A percentile compares a stretch with the other conserved stretches of the same genome.
phyloP scores from a whole-genome alignment of 2,329 filamentous ascomycete genomes.

The Aspergillus felis region DNA sequence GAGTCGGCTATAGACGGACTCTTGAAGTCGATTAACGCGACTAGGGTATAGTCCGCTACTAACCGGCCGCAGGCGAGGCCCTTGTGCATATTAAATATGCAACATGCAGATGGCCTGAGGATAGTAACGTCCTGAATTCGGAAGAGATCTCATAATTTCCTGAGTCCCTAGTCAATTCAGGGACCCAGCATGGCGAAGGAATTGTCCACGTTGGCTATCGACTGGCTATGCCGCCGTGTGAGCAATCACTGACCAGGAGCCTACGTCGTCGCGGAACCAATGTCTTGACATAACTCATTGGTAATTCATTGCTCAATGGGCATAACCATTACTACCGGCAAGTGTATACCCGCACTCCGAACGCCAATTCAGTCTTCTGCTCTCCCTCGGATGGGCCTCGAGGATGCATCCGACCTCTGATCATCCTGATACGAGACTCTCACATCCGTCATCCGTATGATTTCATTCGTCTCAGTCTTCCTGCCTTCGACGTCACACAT shows the following conservation, averaged over 20 bases:
- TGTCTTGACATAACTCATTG: too few species aligned
- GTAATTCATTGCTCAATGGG: too few species aligned
- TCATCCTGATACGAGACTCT: slow-evolving; percentile 5
- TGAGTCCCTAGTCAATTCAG: too few species aligned
- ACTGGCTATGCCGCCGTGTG: too few species aligned
- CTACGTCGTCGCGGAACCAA: too few species aligned
- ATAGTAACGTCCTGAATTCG: too few species aligned
- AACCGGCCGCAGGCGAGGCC: not conserved
- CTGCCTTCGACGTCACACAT: not conserved
- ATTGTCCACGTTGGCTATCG: too few species aligned
- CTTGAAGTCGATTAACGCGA: not conserved
- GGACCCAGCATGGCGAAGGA: too few species aligned
- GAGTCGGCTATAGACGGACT: not conserved
- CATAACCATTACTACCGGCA: too few species aligned
- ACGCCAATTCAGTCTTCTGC: not conserved
- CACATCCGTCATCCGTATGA: not conserved
- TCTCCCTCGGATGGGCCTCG: not conserved
- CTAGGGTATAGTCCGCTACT: not conserved
- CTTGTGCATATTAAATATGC: not conserved
- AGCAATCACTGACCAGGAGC: too few species aligned
- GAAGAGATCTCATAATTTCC: too few species aligned
- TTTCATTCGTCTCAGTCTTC: not conserved
- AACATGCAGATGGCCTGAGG: not conserved
- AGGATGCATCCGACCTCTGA: slow-evolving; percentile 3
- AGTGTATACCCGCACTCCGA: not conserved